Evolutionary conservation across 805 yeast species (phyloP), one percentile per base, ranked within the genome.

Genomic region (Metschnikowia picachoensis): DNA sequence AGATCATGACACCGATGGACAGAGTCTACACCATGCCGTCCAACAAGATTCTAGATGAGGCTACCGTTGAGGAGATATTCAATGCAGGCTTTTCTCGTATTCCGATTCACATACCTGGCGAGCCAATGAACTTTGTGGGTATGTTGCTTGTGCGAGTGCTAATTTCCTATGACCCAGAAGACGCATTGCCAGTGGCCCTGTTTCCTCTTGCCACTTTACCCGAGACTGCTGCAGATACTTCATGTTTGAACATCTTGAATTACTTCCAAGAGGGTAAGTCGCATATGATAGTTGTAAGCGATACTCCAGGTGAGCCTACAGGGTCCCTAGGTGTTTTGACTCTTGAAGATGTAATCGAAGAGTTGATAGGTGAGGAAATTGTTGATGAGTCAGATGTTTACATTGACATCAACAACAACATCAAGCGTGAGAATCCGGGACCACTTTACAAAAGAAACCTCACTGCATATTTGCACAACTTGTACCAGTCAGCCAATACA

Each of bases 211-310:
- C 98, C 2, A 94, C 98, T 0, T 75, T 92, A 38, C 99, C 99
- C 0, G 98, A 92, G 68, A 92, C 99, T 0, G 81, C 85, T 2
- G 85, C 88, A 17, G 90, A 85, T 43, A 91, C 98, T 4, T 89
- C 97, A 6, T 92, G 98, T 65, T 74, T 92, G 61, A 92, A 94
- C 66, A 91, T 92, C 55, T 76, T 92, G 60, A 92, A 92, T 66
- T 92, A 92, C 68, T 92, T 94, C 76, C 99, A 92, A 66, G 97
- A 92, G 65, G 99, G 99, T 50, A 91, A 90, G 66, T 85, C 96
- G 1, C 99, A 92, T 67, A 92, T 92, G 99, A 92, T 94, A 58
- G 83, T 91, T 32, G 97, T 92, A 8, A 82, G 92, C 52, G 83
- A 82, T 47, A 74, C 74, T 37, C 98, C 98, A 0, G 99, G 99